A percentile compares a stretch with the other conserved stretches of the same genome.
Conservation (phyloP, 2,329 filamentous ascomycete species). For the Eutypella sp. region DNA sequence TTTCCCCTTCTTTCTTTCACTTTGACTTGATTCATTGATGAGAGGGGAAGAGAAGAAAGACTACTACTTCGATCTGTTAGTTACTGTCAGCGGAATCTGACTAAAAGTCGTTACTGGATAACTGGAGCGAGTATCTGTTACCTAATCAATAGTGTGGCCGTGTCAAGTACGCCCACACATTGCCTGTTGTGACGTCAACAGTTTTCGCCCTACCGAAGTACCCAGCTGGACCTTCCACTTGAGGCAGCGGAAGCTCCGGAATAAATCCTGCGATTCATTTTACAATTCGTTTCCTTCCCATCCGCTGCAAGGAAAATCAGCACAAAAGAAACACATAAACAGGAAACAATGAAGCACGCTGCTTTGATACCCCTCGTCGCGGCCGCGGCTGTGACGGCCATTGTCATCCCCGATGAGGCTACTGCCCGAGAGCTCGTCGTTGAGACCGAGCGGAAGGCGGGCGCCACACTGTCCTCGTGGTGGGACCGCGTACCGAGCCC, state of each 20-base stretch:
- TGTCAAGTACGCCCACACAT: background rate
- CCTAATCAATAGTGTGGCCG: too few species aligned
- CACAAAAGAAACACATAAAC: too few species aligned
- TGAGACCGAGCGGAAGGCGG: conserved; percentile 12
- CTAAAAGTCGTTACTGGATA: too few species aligned
- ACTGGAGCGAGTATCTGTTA: too few species aligned
- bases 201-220: too few species aligned
- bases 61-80: too few species aligned
- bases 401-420: conserved; percentile 25
- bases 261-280: background rate
- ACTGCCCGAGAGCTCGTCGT: conserved; percentile 21
- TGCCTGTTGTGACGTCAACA: background rate
- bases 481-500: conserved; percentile 9
- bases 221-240: too few species aligned
- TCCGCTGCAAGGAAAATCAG: background rate
- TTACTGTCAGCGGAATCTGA: too few species aligned
- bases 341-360: conserved; percentile 21
- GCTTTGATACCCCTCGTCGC: conserved; percentile 17
- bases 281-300: background rate
- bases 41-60: too few species aligned
- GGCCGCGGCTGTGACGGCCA: conserved; percentile 14
- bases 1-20: background rate
- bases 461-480: conserved; percentile 16
- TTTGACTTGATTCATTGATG: background rate
- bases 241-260: background rate